Evolutionary conservation across 306 rosid species (phyloP).

Genomic region (Fragaria iinumae): DNA sequence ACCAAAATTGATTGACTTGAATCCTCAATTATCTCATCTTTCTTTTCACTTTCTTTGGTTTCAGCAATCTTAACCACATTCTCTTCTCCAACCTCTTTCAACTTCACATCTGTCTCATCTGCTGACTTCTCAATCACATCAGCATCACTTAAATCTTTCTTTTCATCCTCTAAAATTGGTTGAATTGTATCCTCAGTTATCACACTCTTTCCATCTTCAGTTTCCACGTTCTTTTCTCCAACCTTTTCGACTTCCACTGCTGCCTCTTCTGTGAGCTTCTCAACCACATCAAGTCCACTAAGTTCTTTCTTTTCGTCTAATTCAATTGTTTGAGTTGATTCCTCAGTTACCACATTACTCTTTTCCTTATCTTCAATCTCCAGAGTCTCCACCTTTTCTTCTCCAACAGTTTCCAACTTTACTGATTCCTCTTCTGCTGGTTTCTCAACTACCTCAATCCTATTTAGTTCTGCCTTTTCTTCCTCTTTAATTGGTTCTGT

Average conservation of each 20-base stretch:
- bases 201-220: slow-evolving; percentile 8
- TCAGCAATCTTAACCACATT: slow-evolving; percentile 30
- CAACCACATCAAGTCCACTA: slow-evolving; percentile 12
- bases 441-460: not conserved
- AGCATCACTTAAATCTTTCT: slow-evolving; percentile 32
- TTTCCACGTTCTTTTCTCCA: slow-evolving; percentile 22
- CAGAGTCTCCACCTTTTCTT: slow-evolving; percentile 19
- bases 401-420: not conserved
- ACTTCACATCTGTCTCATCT: slow-evolving; percentile 39
- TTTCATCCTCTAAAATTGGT: slow-evolving; percentile 20
- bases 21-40: slow-evolving; percentile 13
- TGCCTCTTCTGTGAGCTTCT: slow-evolving; percentile 30
- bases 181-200: slow-evolving; percentile 18
- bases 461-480: not conserved
- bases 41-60: slow-evolving; percentile 20
- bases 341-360: slow-evolving; percentile 9
- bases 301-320: slow-evolving; percentile 8
- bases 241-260: not conserved
- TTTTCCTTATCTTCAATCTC: slow-evolving; percentile 21
- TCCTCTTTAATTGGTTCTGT: slow-evolving; percentile 6
- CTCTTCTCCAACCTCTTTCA: slow-evolving; percentile 35
- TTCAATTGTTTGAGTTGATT: slow-evolving; percentile 18
- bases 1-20: slow-evolving; percentile 6
- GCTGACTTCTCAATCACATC: slow-evolving; percentile 25
- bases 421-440: slow-evolving; percentile 20